Evolutionary conservation across 176 grass and related monocot species (phyloP), one percentile per base, ranked within the genome.

Genomic region (Carex scoparia): DNA sequence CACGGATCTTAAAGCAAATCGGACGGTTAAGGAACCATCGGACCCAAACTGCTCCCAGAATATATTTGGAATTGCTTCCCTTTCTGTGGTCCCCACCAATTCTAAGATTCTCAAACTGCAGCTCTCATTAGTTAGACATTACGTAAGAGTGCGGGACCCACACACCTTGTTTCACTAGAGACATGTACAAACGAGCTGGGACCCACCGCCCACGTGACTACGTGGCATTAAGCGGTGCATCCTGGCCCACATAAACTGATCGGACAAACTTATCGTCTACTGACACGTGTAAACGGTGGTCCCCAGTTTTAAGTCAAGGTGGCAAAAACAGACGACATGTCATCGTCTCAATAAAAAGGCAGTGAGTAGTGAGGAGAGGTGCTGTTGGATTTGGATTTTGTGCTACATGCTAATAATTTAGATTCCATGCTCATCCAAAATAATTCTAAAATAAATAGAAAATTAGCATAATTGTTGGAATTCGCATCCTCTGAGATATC

Each of bases 161-260:
- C n/a, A 70, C 2, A 3, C 2, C 18, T 65, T 69, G 65, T 84
- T 84, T 70, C 37, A 68, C 18, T 53, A 37, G 1, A 0, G 12
- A 64, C 18, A 69, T 6, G 59, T 28, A 80, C 76, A 66, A 70
- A 86, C n/a, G 42, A 65, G 10, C 0, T 37, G 61, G 85, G 73
- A 3, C 75, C 85, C 85, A 81, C 61, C n/a, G 12, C 62, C 84
- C 85, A 86, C 76, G 85, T 86, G 85, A 86, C 18, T 14, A 86
- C 85, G 85, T 81, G 85, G 77, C 85, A 53, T 7, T 18, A 51
- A 54, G 72, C 14, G 84, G 69, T 65, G 73, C 12, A 0, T 38
- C 15, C 16, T 2, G 49, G 13, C 12, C 81, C 83, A 65, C 79
- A 4, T 11, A 14, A n/a, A 11, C 28, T 74, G 46, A 2, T 19